Base-by-base conservation (phyloP, 352 stramenopile genomes). In the Pythium brachiatum region DNA sequence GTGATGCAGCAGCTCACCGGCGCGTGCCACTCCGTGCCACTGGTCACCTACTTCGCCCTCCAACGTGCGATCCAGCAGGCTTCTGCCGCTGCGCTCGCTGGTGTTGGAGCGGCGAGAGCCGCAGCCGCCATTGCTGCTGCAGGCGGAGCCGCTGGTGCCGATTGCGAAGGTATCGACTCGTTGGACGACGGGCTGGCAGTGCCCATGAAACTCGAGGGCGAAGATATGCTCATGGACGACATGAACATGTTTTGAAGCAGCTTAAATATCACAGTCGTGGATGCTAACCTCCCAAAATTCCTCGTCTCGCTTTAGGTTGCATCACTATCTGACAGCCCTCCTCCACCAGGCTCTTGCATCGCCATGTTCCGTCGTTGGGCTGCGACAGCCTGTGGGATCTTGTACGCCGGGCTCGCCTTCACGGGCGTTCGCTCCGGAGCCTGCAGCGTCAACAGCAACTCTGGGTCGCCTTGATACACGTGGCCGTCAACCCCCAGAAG, bases 151-250 rank as follows among this genome's bases (percentile, higher is more conserved):
- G 75, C 69, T 26, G 82, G 69, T 2, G 81, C 84, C 32, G 79
- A 92, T 51, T 94, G 82, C 65, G 80, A 90, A 50, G 84, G 82
- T 25, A 94, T 94, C 38, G 79, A 78, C 12, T 80, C 81, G 29
- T 66, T 94, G 27, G 83, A 94, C 44, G 82, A 87, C 20, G 81
- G 88, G 23, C 57, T 94, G 34, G 78, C 78, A 1, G 79, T 81
- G 8, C 72, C 83, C 5, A 91, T 94, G 76, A 94, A 94, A 66
- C 77, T 94, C 55, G 85, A 94, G 38, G 83, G 83, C 34, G 85
- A 89, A 53, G 81, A 86, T 57, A 92, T 92, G 76, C 73, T 94
- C 32, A 65, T 94, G 67, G 85, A 92, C 56, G 85, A 94, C 55
- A 94, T 94, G 79, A 80, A 79, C 60, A 88, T 94, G 62, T 94